Base-by-base conservation (phyloP, 1,284 basidiomycete genomes). In the Agaricales sp. region DNA sequence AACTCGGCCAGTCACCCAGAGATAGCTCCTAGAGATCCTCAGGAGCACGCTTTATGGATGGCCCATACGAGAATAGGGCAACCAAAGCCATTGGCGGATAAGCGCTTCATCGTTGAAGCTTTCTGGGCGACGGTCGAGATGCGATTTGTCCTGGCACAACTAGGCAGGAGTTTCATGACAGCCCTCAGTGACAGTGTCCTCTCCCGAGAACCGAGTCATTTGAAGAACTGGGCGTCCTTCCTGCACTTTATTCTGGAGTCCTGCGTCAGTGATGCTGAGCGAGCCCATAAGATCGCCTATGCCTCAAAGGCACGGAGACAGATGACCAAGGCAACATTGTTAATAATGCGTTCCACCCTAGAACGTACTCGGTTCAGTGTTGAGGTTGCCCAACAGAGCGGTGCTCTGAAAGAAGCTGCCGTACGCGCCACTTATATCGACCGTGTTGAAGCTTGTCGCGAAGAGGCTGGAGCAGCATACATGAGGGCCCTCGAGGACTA, bases 61-160 rank as follows among this genome's bases (percentile, higher is more conserved):
- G 76, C 76, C 2, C 67, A 62, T 43, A 62, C 68, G 52, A 67
- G 70, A 37, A 60, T 69, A 11, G 78, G 78, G 0, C 72, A 74
- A 50, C 70, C 73, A 0, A 71, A 67, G 22, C 79, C 78, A 12
- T 64, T 66, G 3, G 75, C 75, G 0, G 77, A 80, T 59, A 67
- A 67, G 43, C 68, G 75, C n/a, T 78, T 74, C 60, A 57, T 69
- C 19, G 69, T 78, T 11, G 78, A 80, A 57, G 75, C 75, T 0
- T 69, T 78, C 54, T 74, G 72, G 68, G 51, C 62, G 1, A 65
- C 69, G 3, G 59, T 80, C 47, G 61, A 70, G 12, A 57, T 77
- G 13, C 70, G 77, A 0, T 64, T 74, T 53, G 59, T 59, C 8
- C 57, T 79, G 13, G 69, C 61, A 1, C 60, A 69, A 19, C 56